These are phyloP conservation scores for Pezicula neosporulosa DNA, from an alignment of 2,329 filamentous ascomycete species.

Conservation along the genomic window DNA sequence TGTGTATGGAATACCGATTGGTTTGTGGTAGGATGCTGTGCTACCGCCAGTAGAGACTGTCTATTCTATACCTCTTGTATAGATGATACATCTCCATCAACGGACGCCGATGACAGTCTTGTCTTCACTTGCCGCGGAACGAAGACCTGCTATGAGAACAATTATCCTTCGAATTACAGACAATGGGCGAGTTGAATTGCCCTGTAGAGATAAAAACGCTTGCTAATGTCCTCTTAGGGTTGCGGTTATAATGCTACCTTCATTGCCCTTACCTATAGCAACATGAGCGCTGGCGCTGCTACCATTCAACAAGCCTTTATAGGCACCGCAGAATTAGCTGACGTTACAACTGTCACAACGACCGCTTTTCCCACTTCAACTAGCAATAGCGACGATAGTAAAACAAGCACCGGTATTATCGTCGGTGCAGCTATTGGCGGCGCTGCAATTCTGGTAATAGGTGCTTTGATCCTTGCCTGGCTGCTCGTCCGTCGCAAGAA, in stretches of 20 bases:
- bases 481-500: neutral
- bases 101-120: slow-evolving; percentile 2
- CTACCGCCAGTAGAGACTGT: slow-evolving; percentile 9
- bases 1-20: slow-evolving; percentile 15
- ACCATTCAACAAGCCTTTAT: slow-evolving; percentile 7
- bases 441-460: neutral
- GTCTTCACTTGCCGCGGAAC: slow-evolving; percentile 12
- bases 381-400: neutral
- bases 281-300: slow-evolving; percentile 1
- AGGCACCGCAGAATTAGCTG: slow-evolving; percentile 1
- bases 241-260: slow-evolving; percentile 6
- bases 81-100: slow-evolving; percentile 6
- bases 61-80: slow-evolving; percentile 11
- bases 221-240: neutral
- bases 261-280: slow-evolving; percentile 3
- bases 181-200: slow-evolving; percentile 4
- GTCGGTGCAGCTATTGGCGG: neutral
- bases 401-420: neutral
- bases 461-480: neutral
- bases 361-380: neutral
- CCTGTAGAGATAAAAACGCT: too few species aligned
- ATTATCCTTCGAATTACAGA: slow-evolving; percentile 6
- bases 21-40: slow-evolving; percentile 13
- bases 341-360: neutral
- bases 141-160: slow-evolving; percentile 7